These are phyloP conservation scores for Hortiboletus rubellus DNA, from an alignment of 1,284 basidiomycete genomes.

Conservation along the genomic window DNA sequence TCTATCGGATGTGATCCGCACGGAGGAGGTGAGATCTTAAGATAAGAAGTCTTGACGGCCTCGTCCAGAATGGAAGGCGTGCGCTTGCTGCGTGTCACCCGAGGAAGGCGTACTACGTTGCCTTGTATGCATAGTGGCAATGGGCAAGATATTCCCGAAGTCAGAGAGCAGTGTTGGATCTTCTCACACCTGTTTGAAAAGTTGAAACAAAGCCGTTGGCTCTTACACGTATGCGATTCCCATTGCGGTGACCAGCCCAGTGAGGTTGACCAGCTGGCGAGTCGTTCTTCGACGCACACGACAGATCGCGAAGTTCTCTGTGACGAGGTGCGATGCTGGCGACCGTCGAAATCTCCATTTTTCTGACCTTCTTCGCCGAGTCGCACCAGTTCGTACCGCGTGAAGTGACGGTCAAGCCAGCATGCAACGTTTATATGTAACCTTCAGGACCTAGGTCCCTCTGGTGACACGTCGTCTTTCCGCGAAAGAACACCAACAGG, in stretches of 20 bases:
- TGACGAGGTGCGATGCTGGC: neutral
- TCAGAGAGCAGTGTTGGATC: neutral
- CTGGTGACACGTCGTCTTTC: slow-evolving; percentile 6
- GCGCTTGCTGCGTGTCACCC: slow-evolving; percentile 8
- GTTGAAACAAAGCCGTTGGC: too few relatives aligned
- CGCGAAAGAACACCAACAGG: slow-evolving; percentile 7
- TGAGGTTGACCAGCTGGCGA: neutral
- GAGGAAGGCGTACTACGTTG: slow-evolving; percentile 7
- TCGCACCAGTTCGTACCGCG: slow-evolving; percentile 13
- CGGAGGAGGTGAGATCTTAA: slow-evolving; percentile 7
- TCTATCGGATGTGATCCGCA: slow-evolving; percentile 23
- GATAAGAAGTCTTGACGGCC: slow-evolving; percentile 5
- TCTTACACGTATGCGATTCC: neutral
- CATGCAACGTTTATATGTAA: neutral
- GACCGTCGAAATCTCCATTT: neutral
- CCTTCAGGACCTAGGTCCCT: neutral
- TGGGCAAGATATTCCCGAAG: neutral
- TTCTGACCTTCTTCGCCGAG: slow-evolving; percentile 1
- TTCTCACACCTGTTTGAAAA: neutral
- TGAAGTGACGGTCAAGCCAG: neutral
- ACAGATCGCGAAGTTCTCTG: neutral
- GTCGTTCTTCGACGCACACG: neutral
- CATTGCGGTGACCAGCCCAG: neutral
- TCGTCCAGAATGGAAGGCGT: slow-evolving; percentile 23
- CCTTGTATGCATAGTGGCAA: slow-evolving; percentile 7